These are phyloP conservation scores for Arachnomyces sp. DNA, from an alignment of 2,329 filamentous ascomycete genomes.

Conservation along the genomic window DNA sequence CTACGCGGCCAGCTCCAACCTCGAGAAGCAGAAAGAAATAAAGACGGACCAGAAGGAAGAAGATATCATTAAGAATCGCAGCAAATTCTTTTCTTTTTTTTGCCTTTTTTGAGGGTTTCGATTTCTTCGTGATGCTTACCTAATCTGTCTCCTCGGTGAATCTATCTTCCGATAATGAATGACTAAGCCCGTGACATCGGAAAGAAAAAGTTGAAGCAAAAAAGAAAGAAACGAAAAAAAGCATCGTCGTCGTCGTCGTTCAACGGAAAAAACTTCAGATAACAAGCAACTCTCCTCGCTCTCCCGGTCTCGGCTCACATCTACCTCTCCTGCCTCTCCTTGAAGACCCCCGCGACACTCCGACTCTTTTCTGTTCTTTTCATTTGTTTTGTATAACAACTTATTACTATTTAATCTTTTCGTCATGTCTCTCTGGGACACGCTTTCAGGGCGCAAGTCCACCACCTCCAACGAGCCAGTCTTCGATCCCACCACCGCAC, in stretches of 20 bases:
- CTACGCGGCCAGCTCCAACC: too few relatives aligned
- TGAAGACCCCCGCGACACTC: background rate
- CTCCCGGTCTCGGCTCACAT: background rate
- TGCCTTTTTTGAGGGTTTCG: too few relatives aligned
- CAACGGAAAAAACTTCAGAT: background rate
- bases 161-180: too few relatives aligned
- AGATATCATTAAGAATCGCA: too few relatives aligned
- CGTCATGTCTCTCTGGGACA: conserved; percentile 52
- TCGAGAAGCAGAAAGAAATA: too few relatives aligned
- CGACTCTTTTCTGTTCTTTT: conserved; percentile 10
- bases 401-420: conserved; percentile 12
- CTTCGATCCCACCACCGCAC: conserved; percentile 64
- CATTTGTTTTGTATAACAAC: conserved; percentile 18
- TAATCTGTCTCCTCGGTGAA: too few relatives aligned
- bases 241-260: background rate
- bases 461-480: conserved; percentile 46
- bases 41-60: too few relatives aligned
- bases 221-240: too few relatives aligned
- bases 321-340: background rate
- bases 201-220: too few relatives aligned
- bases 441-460: conserved; percentile 52
- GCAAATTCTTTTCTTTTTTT: conserved; percentile 12
- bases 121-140: too few relatives aligned
- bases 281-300: too few relatives aligned
- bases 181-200: background rate